Conservation (phyloP, 495 filamentous ascomycete genomes). For the Neurospora sp. region DNA sequence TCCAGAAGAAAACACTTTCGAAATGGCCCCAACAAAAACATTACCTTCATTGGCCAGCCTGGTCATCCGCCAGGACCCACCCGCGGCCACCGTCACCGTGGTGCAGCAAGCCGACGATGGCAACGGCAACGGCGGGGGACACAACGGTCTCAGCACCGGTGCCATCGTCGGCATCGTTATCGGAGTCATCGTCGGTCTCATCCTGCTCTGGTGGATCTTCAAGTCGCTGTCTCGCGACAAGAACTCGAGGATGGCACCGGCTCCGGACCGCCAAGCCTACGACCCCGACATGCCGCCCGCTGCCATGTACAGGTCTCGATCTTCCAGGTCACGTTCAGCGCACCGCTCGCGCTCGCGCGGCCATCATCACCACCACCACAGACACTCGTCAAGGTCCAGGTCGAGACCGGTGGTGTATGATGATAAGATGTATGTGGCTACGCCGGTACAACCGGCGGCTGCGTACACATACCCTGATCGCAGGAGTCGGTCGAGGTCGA, state of each 20-base stretch:
- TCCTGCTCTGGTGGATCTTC: conserved; percentile 18
- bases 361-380: not conserved
- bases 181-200: conserved; percentile 16
- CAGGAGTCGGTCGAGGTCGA: not conserved
- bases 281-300: conserved; percentile 14
- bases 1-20: not conserved
- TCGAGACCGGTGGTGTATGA: not conserved
- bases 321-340: not conserved
- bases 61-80: conserved; percentile 7
- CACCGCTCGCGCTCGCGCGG: not conserved
- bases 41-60: conserved; percentile 3
- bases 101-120: not conserved
- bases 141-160: conserved; percentile 9
- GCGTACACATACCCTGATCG: not conserved
- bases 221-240: not conserved
- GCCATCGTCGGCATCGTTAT: conserved; percentile 23
- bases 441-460: not conserved
- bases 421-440: not conserved
- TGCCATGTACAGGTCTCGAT: conserved; percentile 3
- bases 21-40: conserved; percentile 18
- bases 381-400: not conserved
- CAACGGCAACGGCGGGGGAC: not conserved
- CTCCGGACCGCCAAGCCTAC: conserved; percentile 14
- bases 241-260: conserved; percentile 1
- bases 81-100: conserved; percentile 10